A percentile compares a stretch with the other conserved stretches of the same genome.
These are phyloP conservation scores for Schizothecium vesticola DNA, from an alignment of 495 filamentous ascomycete genomes.

Conservation along the genomic window DNA sequence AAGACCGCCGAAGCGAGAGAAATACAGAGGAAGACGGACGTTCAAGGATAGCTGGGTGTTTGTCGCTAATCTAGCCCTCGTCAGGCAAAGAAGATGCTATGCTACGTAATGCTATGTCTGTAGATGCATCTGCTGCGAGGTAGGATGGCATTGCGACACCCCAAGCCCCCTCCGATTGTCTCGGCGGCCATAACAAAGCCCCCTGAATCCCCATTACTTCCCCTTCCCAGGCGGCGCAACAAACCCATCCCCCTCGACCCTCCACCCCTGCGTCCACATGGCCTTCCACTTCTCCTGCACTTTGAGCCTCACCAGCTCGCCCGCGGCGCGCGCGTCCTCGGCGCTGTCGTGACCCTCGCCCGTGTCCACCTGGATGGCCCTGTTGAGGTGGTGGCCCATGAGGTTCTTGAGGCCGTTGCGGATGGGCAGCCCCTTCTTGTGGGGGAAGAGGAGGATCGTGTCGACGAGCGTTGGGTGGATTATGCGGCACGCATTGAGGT, in stretches of 20 bases:
- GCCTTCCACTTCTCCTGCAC: conserved; percentile 59
- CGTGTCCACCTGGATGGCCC: conserved; percentile 69
- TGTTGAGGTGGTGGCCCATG: conserved; percentile 56
- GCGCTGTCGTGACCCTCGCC: conserved; percentile 71
- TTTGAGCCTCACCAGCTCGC: conserved; percentile 70
- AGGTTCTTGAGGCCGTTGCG: conserved; percentile 70
- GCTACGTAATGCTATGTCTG: too few species aligned
- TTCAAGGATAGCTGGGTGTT: too few species aligned
- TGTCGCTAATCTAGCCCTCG: too few species aligned
- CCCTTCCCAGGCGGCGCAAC: background rate
- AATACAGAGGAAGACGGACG: too few species aligned
- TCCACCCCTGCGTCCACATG: conserved; percentile 62
- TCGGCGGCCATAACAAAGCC: background rate
- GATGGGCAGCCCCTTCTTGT: conserved; percentile 65
- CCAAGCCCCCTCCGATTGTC: background rate
- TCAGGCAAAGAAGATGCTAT: too few species aligned
- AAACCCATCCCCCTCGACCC: conserved; percentile 38
- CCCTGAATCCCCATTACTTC: background rate
- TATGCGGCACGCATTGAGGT: conserved; percentile 75
- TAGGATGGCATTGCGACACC: too few species aligned
- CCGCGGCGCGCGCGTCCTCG: conserved; percentile 84
- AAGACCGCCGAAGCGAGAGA: too few species aligned
- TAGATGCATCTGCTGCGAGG: too few species aligned
- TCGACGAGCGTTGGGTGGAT: conserved; percentile 83
- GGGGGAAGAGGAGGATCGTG: conserved; percentile 78